Conservation (phyloP, 2,329 filamentous ascomycete genomes). For the Colletotrichum agaves region DNA sequence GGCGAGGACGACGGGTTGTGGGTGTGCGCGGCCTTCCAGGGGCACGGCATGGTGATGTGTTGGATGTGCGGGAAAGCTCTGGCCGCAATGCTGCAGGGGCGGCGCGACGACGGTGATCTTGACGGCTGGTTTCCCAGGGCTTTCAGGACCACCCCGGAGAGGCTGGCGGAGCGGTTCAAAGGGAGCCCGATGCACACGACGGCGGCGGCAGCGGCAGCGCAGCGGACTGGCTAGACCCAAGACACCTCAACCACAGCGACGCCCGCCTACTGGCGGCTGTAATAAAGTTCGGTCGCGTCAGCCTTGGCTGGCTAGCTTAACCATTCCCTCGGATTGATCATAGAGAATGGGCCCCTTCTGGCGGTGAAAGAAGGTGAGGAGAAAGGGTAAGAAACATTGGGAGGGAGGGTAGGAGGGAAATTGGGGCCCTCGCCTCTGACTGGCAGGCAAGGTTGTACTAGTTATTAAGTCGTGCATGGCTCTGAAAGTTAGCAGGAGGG, state of each 20-base stretch:
- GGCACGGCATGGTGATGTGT: constrained; percentile 74
- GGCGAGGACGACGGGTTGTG: constrained; percentile 58
- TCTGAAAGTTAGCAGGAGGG: neutral
- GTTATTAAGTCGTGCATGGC: neutral
- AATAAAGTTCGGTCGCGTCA: constrained; percentile 17
- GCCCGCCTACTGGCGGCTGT: constrained; percentile 14
- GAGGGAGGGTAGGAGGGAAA: constrained; percentile 6
- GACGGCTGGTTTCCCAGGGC: constrained; percentile 63
- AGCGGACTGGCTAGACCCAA: neutral
- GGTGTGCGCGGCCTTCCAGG: constrained; percentile 70
- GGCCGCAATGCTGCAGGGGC: constrained; percentile 61
- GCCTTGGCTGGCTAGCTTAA: constrained; percentile 29
- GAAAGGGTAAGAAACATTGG: neutral
- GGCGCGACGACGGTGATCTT: constrained; percentile 46
- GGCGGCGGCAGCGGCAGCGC: constrained; percentile 1
- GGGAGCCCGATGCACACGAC: constrained; percentile 16
- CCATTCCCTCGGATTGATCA: constrained; percentile 29
- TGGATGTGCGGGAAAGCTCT: constrained; percentile 69
- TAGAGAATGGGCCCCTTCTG: neutral
- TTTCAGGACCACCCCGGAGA: constrained; percentile 59
- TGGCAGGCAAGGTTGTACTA: constrained; percentile 1
- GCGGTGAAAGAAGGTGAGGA: constrained; percentile 21
- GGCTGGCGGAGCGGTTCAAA: constrained; percentile 47
- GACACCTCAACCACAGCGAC: neutral
- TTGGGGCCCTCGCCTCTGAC: neutral